These are phyloP conservation scores for Penicillium sp. DNA, from an alignment of 2,329 filamentous ascomycete genomes.

Conservation along the genomic window DNA sequence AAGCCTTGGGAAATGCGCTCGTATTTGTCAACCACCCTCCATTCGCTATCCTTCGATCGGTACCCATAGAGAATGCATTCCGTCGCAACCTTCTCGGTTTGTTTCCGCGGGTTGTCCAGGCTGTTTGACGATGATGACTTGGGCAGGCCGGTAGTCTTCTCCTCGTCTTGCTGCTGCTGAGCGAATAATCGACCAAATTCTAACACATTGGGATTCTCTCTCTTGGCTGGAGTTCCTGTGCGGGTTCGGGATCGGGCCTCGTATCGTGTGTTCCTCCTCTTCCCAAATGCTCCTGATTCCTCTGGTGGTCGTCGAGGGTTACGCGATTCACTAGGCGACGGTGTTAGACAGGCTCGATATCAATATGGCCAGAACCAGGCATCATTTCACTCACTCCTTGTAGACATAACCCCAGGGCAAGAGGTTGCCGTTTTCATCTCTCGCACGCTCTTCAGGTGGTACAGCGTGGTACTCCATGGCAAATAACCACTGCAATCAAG, in stretches of 20 bases:
- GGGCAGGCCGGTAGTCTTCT: constrained; percentile 34
- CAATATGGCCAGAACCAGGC: neutral
- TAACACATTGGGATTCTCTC: constrained; percentile 50
- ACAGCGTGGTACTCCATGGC: constrained; percentile 61
- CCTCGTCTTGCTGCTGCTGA: constrained; percentile 43
- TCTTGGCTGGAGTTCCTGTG: constrained; percentile 53
- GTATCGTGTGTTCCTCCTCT: constrained; percentile 44
- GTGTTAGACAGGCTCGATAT: neutral
- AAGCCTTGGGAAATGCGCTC: constrained; percentile 72
- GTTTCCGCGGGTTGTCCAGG: constrained; percentile 37
- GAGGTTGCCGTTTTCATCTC: constrained; percentile 53
- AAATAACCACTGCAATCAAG: neutral
- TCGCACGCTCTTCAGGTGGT: constrained; percentile 56
- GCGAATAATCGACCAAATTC: constrained; percentile 45
- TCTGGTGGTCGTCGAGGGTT: constrained; percentile 50
- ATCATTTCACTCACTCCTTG: constrained; percentile 48
- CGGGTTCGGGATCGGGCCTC: constrained; percentile 49
- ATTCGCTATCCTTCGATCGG: constrained; percentile 59
- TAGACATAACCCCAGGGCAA: constrained; percentile 60
- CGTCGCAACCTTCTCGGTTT: constrained; percentile 53
- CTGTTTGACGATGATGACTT: constrained; percentile 40
- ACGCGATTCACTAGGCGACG: constrained; percentile 38
- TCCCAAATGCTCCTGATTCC: constrained; percentile 59
- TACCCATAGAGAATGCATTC: constrained; percentile 86
- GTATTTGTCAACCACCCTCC: constrained; percentile 83